Base-by-base conservation (phyloP, 306 rosid genomes). In the Abrus pulchellus region DNA sequence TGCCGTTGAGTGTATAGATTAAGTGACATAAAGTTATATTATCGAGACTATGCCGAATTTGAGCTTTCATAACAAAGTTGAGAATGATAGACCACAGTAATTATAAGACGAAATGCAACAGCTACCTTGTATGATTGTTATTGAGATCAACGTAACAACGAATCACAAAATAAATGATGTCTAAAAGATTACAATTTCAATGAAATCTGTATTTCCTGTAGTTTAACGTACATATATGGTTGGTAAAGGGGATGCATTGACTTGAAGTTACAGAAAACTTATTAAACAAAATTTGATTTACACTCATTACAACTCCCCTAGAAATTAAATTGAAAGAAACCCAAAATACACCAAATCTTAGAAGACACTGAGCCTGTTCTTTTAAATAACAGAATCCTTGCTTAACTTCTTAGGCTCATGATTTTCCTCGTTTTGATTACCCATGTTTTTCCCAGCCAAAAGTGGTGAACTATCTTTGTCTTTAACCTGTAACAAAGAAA, bases 331-430 rank as follows among this genome's bases (percentile, higher is more conserved):
- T 79, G 72, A 70, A 70, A 80, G 56, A 90, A 84, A 47, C 74
- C 65, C 49, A 36, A 75, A 10, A 50, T 67, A 79, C n/a, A 81
- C 40, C 69, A 65, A 27, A 69, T 71, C 68, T 76, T 72, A 34
- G 57, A 45, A 64, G 69, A 29, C 40, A 59, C 14, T 57, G 14
- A 54, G 20, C 80, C 82, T 85, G 34, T 74, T 72, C 14, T 27
- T 55, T 79, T 87, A 95, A 85, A 93, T 94, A 82, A 88, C 78
- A 83, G 98, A 91, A 69, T 89, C 90, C 87, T 95, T 95, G 87
- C 68, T 84, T 76, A 87, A 85, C 83, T 93, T 93, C 89, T 88
- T 91, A 40, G 84, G 77, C 56, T 95, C 99, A 38, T 86, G 91
- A 81, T 38, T 87, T 76, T 93, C 97, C 68, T 90, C 90, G 11